These are phyloP conservation scores for Solanum neorickii DNA, from an alignment of 257 asterid species.

Conservation along the genomic window DNA sequence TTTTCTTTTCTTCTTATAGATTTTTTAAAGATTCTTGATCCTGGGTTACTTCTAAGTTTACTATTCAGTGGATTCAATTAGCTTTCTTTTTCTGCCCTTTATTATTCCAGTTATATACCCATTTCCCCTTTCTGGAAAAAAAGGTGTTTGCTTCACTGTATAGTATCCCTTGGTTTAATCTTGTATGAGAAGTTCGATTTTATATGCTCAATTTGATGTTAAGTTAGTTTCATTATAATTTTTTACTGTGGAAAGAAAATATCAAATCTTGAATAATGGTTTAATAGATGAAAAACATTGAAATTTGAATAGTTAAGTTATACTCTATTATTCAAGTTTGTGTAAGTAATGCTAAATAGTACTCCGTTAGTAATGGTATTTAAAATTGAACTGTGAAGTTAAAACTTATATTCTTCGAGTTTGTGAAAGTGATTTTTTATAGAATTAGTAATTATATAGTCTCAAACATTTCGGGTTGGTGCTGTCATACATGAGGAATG, in stretches of 20 bases:
- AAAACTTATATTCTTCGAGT: neutral
- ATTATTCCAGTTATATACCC: neutral
- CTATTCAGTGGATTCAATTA: neutral
- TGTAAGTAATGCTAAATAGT: neutral
- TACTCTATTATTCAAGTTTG: neutral
- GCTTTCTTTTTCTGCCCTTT: neutral
- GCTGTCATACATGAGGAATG: neutral
- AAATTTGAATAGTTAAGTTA: neutral
- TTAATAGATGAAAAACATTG: neutral
- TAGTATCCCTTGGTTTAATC: neutral
- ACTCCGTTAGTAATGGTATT: neutral
- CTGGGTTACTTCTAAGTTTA: neutral
- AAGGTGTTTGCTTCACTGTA: neutral
- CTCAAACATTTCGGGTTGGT: neutral
- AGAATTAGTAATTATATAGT: neutral
- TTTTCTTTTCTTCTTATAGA: neutral
- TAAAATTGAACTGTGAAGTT: neutral
- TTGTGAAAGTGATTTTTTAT: neutral
- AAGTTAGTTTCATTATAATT: neutral
- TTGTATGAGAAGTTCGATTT: neutral
- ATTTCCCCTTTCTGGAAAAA: neutral
- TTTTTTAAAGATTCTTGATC: neutral
- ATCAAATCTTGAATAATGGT: neutral
- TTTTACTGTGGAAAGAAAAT: neutral
- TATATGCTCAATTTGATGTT: neutral